These are phyloP conservation scores for Verticillium albo-atrum DNA, from an alignment of 2,329 filamentous ascomycete genomes.

Conservation along the genomic window DNA sequence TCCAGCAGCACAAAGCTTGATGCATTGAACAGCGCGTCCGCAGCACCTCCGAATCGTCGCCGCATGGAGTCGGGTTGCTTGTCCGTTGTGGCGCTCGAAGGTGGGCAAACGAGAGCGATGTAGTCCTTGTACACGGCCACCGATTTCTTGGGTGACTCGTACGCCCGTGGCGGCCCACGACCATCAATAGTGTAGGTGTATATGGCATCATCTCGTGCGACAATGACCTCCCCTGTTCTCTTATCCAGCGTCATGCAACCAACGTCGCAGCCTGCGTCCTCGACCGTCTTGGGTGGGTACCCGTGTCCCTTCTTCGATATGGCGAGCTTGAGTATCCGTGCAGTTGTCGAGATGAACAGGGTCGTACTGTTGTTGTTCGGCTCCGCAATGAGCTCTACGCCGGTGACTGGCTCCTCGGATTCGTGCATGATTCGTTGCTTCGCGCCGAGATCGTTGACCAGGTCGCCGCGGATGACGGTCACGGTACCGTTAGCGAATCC, in stretches of 20 bases:
- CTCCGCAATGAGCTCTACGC: conserved; percentile 69
- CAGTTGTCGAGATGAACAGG: conserved; percentile 88
- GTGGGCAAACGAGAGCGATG: conserved; percentile 80
- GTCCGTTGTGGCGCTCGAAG: conserved; percentile 45
- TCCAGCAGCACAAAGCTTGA: conserved; percentile 91
- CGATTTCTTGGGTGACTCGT: conserved; percentile 84
- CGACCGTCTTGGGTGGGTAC: conserved; percentile 79
- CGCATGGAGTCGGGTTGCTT: conserved; percentile 56
- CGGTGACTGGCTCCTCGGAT: conserved; percentile 93
- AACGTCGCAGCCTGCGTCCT: conserved; percentile 86
- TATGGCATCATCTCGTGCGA: conserved; percentile 92
- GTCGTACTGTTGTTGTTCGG: conserved; percentile 55
- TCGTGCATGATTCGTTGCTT: conserved; percentile 94
- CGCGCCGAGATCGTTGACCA: conserved; percentile 91
- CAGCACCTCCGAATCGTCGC: conserved; percentile 67
- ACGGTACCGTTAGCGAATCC: conserved; percentile 96
- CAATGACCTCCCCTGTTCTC: conserved; percentile 75
- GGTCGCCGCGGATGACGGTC: conserved; percentile 85
- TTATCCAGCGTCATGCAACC: conserved; percentile 91
- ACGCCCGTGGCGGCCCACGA: conserved; percentile 81
- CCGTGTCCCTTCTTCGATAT: conserved; percentile 88
- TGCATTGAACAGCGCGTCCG: conserved; percentile 78
- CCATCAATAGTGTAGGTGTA: conserved; percentile 89
- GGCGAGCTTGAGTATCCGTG: conserved; percentile 77
- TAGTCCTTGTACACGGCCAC: conserved; percentile 81